These are phyloP conservation scores for Citrus trifoliata DNA, from an alignment of 345 rosid genomes.

Conservation along the genomic window DNA sequence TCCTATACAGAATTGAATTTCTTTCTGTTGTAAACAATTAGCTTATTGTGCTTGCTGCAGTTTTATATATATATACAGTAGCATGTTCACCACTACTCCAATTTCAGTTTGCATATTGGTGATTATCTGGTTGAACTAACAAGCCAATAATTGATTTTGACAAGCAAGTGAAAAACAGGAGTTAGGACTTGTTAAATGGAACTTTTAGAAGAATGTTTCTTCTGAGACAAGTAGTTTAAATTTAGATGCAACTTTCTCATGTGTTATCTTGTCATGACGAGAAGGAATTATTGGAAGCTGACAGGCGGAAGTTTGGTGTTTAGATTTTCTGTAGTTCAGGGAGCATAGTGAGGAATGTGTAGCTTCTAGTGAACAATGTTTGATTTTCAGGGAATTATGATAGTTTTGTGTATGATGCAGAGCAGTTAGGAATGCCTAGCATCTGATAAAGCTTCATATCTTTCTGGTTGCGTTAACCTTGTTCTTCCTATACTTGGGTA, in stretches of 20 bases:
- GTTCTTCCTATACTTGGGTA: too few species aligned
- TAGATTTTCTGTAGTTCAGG: too few species aligned
- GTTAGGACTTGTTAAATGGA: not conserved
- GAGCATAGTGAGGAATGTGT: not conserved
- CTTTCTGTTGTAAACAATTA: constrained; percentile 34
- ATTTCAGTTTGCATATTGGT: not conserved
- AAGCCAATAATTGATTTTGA: not conserved
- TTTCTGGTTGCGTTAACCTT: not conserved
- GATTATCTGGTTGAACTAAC: too few species aligned
- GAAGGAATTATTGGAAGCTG: not conserved
- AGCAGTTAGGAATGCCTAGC: not conserved
- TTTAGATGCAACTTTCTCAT: not conserved
- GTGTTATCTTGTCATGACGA: not conserved
- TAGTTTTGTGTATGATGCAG: not conserved
- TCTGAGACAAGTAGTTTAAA: not conserved
- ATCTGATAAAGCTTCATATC: not conserved
- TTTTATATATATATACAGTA: constrained; percentile 12
- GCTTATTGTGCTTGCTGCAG: constrained; percentile 19
- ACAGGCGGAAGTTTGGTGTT: not conserved
- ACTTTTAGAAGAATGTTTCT: not conserved
- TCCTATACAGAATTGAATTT: constrained; percentile 24
- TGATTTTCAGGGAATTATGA: not conserved
- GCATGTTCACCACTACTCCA: not conserved
- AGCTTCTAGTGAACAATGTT: not conserved
- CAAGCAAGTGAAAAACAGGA: not conserved